Percentiles rank a stretch among this genome's conserved stretches.
phyloP scores from a whole-genome alignment of 148 eudicot species.

The Mesembryanthemum crystallinum region DNA sequence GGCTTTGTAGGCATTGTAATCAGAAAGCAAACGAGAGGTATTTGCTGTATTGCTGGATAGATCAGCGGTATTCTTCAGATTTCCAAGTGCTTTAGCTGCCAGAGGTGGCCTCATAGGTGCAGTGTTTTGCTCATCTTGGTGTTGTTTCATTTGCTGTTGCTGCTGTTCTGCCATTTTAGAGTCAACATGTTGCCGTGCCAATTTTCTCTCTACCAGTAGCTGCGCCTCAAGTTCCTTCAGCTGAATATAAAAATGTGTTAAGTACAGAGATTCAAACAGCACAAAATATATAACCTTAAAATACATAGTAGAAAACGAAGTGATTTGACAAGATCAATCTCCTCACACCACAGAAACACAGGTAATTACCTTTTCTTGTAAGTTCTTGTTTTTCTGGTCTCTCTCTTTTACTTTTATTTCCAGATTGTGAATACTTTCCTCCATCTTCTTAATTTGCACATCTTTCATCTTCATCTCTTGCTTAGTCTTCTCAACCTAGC shows the following conservation, averaged over 20 bases:
- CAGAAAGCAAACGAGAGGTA: conserved; percentile 34
- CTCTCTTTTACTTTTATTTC: conserved; percentile 81
- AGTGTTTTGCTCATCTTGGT: conserved; percentile 44
- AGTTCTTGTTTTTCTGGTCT: conserved; percentile 67
- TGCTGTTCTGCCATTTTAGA: conserved; percentile 69
- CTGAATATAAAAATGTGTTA: conserved; percentile 35
- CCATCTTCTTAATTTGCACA: conserved; percentile 76
- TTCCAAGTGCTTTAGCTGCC: conserved; percentile 39
- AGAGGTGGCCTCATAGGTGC: conserved; percentile 54
- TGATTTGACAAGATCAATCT: too few species aligned
- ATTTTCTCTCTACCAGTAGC: conserved; percentile 77
- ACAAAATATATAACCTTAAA: neutral
- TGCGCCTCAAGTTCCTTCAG: conserved; percentile 89
- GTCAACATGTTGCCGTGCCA: conserved; percentile 89
- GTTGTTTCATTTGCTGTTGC: conserved; percentile 44
- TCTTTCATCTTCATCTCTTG: conserved; percentile 78
- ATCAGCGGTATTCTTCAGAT: conserved; percentile 32
- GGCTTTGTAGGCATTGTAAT: conserved; percentile 37
- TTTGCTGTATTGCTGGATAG: conserved; percentile 26
- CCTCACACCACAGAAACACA: too few species aligned
- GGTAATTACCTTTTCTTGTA: conserved; percentile 87
- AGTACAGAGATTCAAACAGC: neutral
- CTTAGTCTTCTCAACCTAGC: conserved; percentile 72
- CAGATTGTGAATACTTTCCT: conserved; percentile 61
- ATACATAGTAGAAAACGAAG: neutral